Percentiles rank a stretch among this genome's conserved stretches.
phyloP scores from a whole-genome alignment of 345 rosid genomes.

The Gossypium australe region DNA sequence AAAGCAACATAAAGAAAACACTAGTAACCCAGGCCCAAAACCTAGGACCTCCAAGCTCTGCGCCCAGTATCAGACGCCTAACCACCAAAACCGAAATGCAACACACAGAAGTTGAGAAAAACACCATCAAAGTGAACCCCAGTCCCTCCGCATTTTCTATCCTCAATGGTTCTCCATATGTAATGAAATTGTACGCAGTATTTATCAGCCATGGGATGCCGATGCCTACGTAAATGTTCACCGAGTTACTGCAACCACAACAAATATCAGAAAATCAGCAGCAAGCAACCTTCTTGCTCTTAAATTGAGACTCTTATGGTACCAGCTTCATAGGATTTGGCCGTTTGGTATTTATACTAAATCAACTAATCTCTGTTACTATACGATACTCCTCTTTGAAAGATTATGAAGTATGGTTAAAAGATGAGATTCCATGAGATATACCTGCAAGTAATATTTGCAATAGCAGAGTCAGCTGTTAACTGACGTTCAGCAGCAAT shows the following conservation, averaged over 20 bases:
- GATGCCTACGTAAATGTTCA: constrained; percentile 86
- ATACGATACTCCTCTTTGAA: not conserved
- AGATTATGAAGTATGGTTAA: not conserved
- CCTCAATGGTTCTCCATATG: constrained; percentile 56
- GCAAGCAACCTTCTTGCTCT: constrained; percentile 1
- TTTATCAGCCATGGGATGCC: constrained; percentile 94
- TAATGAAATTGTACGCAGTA: constrained; percentile 71
- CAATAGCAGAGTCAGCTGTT: constrained; percentile 95
- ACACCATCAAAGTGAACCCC: constrained; percentile 75
- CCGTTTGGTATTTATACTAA: not conserved
- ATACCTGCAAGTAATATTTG: constrained; percentile 96
- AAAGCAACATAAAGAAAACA: constrained; percentile 61
- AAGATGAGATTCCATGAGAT: not conserved
- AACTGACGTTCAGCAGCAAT: constrained; percentile 90
- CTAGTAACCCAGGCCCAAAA: constrained; percentile 84
- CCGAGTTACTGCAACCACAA: constrained; percentile 65
- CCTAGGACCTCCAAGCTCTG: constrained; percentile 87
- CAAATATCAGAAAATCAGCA: not conserved
- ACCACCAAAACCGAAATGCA: constrained; percentile 73
- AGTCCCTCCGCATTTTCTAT: constrained; percentile 63
- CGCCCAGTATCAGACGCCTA: constrained; percentile 67
- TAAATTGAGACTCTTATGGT: not conserved
- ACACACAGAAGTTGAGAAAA: constrained; percentile 71
- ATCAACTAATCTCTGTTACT: not conserved
- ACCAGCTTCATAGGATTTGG: not conserved